These are phyloP conservation scores for Kurtzmaniella quercitrusa DNA, from an alignment of 1,139 yeast genomes.

Conservation along the genomic window DNA sequence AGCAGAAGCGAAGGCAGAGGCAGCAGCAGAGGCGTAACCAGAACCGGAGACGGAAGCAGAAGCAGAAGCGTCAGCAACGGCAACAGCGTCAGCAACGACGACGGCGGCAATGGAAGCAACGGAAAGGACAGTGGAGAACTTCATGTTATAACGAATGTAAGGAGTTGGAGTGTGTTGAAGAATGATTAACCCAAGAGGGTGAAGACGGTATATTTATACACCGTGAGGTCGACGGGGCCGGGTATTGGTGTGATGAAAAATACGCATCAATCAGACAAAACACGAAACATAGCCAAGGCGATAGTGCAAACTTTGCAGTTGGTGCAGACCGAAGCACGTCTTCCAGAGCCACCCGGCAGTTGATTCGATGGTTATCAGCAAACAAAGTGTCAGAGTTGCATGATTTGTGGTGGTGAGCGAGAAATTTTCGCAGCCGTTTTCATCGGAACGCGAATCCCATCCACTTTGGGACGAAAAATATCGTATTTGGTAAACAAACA, in stretches of 20 bases:
- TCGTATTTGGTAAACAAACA: neutral
- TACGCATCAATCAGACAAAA: neutral
- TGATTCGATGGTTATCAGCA: neutral
- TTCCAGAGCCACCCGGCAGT: neutral
- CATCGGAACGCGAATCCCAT: neutral
- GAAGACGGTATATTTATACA: neutral
- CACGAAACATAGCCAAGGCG: neutral
- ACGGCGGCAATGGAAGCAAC: slow-evolving; percentile 28
- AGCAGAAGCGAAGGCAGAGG: neutral
- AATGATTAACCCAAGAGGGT: slow-evolving; percentile 1
- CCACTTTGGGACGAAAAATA: neutral
- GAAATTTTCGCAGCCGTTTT: neutral
- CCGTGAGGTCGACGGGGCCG: neutral
- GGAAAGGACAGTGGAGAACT: slow-evolving; percentile 24
- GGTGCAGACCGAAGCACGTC: neutral
- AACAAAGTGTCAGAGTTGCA: neutral
- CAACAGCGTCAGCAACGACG: slow-evolving; percentile 12
- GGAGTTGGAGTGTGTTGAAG: slow-evolving; percentile 8
- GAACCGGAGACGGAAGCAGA: slow-evolving; percentile 1
- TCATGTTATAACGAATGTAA: slow-evolving; percentile 20
- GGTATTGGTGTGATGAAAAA: neutral
- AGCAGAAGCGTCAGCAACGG: slow-evolving; percentile 7
- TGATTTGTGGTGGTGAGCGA: neutral
- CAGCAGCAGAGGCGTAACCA: neutral
- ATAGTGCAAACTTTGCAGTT: neutral